phyloP scores from a whole-genome alignment of 768 basidiomycete genomes.

The Epithele typhae region DNA sequence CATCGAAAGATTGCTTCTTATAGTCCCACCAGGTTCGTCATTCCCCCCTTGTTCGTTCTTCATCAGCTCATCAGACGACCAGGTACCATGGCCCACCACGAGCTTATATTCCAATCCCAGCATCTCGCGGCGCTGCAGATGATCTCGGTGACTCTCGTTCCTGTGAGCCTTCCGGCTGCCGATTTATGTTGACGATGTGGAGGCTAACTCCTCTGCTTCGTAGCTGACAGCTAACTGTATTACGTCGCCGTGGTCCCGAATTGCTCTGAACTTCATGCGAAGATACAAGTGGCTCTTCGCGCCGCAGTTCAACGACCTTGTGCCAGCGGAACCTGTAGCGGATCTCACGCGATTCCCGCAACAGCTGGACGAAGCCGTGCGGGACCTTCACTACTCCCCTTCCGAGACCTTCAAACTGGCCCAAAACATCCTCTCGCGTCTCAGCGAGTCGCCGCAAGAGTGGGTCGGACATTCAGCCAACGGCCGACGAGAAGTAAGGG shows the following conservation, averaged over 20 bases:
- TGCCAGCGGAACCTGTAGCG: slow-evolving; percentile 48
- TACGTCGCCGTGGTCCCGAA: slow-evolving; percentile 34
- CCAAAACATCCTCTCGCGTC: slow-evolving; percentile 29
- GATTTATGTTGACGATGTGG: no score
- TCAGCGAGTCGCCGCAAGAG: slow-evolving; percentile 2
- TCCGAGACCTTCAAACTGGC: slow-evolving; percentile 41
- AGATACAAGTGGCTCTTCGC: slow-evolving; percentile 80
- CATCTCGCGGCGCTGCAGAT: slow-evolving; percentile 56
- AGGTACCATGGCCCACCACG: slow-evolving; percentile 39
- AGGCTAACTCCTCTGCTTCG: neutral
- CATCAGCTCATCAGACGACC: neutral
- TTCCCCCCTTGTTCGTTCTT: neutral
- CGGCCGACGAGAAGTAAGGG: slow-evolving; percentile 13
- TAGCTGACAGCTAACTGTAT: slow-evolving; percentile 48
- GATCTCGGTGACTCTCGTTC: slow-evolving; percentile 38
- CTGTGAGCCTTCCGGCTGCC: neutral
- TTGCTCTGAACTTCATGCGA: slow-evolving; percentile 53
- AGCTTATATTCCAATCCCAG: slow-evolving; percentile 46
- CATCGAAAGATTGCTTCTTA: slow-evolving; percentile 43
- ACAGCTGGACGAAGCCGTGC: slow-evolving; percentile 34
- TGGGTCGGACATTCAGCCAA: slow-evolving; percentile 10
- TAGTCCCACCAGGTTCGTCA: slow-evolving; percentile 7
- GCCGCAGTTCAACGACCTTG: slow-evolving; percentile 51
- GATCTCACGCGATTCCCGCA: slow-evolving; percentile 47
- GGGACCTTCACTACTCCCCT: slow-evolving; percentile 34